Conservation (phyloP, 2,329 filamentous ascomycete species). For the Macrophomina phaseolina region DNA sequence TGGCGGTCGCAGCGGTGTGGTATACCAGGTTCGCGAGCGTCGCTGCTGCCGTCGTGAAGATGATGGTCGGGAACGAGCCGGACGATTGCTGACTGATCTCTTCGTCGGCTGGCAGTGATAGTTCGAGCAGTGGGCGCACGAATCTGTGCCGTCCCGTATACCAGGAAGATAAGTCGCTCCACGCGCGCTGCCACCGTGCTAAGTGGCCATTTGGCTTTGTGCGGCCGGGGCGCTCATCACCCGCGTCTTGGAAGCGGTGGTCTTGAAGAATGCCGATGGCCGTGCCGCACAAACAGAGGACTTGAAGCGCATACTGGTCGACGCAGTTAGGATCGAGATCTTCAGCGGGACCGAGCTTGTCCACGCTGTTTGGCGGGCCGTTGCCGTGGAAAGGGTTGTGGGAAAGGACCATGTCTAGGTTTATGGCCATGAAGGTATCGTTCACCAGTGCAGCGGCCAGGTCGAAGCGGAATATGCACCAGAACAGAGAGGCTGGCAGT, state of each 20-base stretch:
- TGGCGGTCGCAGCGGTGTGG: slow-evolving; percentile 60
- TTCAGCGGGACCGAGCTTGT: not conserved
- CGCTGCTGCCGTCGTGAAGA: slow-evolving; percentile 54
- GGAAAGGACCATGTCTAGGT: not conserved
- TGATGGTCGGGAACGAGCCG: slow-evolving; percentile 46
- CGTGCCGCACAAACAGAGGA: not conserved
- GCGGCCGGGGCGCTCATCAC: slow-evolving; percentile 19
- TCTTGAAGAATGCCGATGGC: slow-evolving; percentile 7
- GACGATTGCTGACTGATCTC: not conserved
- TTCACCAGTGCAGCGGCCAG: slow-evolving; percentile 11
- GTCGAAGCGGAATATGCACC: slow-evolving; percentile 13
- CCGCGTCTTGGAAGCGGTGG: slow-evolving; percentile 3
- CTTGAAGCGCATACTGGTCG: slow-evolving; percentile 7
- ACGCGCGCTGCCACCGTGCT: slow-evolving; percentile 33
- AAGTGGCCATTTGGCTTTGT: slow-evolving; percentile 33
- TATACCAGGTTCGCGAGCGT: slow-evolving; percentile 60
- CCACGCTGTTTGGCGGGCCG: not conserved
- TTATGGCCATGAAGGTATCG: not conserved
- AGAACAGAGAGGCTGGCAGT: slow-evolving; percentile 1
- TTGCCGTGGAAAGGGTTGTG: not conserved
- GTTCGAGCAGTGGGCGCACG: slow-evolving; percentile 41
- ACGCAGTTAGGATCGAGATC: not conserved
- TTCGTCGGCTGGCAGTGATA: slow-evolving; percentile 31
- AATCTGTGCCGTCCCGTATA: slow-evolving; percentile 33
- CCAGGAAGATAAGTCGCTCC: slow-evolving; percentile 33